A percentile compares a stretch with the other conserved stretches of the same genome.
phyloP scores from a whole-genome alignment of 1,139 yeast genomes.

The Candida frijolesensis region DNA sequence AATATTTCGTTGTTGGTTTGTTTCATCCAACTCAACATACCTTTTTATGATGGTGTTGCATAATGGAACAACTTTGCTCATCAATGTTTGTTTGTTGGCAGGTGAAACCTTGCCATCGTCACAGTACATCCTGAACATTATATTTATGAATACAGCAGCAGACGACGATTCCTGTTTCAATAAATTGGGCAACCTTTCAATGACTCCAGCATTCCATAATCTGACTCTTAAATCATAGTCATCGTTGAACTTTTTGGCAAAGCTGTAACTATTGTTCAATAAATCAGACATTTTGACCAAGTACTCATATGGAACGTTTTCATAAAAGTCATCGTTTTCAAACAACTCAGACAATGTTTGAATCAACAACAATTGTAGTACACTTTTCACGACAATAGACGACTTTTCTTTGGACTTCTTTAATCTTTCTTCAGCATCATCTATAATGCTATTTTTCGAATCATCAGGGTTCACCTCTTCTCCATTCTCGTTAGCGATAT shows the following conservation, averaged over 20 bases:
- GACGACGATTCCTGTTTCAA: slow-evolving; percentile 90
- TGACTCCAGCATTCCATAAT: slow-evolving; percentile 89
- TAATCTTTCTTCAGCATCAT: slow-evolving; percentile 27
- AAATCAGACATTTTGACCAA: slow-evolving; percentile 61
- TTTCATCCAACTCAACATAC: slow-evolving; percentile 71
- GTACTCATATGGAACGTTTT: slow-evolving; percentile 64
- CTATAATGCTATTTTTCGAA: slow-evolving; percentile 16
- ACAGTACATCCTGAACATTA: slow-evolving; percentile 78
- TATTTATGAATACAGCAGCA: slow-evolving; percentile 81
- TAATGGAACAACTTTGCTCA: slow-evolving; percentile 63
- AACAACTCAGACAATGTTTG: slow-evolving; percentile 83
- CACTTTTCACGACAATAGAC: slow-evolving; percentile 88
- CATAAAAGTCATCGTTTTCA: slow-evolving; percentile 69
- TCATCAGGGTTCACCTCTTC: slow-evolving; percentile 6
- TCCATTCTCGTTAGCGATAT: slow-evolving; percentile 5
- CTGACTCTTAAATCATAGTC: slow-evolving; percentile 84
- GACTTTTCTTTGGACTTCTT: slow-evolving; percentile 58
- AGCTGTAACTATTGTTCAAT: slow-evolving; percentile 70
- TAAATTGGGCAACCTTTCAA: slow-evolving; percentile 89
- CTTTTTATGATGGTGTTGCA: slow-evolving; percentile 71
- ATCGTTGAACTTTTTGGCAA: slow-evolving; percentile 85
- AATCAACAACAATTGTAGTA: slow-evolving; percentile 84
- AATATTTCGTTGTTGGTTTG: slow-evolving; percentile 77
- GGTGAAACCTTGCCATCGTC: slow-evolving; percentile 55
- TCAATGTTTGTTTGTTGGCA: slow-evolving; percentile 43